phyloP scores from a whole-genome alignment of 1,284 basidiomycete genomes.

The Boletus semigastroideus region DNA sequence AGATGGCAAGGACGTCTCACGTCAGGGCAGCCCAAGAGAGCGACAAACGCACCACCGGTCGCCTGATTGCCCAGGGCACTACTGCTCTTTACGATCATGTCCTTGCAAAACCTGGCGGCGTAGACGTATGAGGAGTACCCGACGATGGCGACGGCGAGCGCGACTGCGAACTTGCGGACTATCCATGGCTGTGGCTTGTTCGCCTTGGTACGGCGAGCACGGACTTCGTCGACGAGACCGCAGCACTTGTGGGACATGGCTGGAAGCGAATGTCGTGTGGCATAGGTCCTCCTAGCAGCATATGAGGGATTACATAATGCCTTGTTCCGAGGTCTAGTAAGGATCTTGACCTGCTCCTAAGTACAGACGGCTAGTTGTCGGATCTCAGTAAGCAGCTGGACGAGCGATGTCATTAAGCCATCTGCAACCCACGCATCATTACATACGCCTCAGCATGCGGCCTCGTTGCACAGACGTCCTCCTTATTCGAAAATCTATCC shows the following conservation, averaged over 20 bases:
- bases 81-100: constrained; percentile 46
- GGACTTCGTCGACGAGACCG: constrained; percentile 27
- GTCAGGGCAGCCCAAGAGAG: background rate
- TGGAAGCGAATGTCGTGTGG: constrained; percentile 9
- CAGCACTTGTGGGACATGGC: constrained; percentile 19
- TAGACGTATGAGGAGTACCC: constrained; percentile 58
- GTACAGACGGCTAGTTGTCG: too few relatives aligned
- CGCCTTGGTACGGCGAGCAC: constrained; percentile 5
- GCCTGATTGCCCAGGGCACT: constrained; percentile 41
- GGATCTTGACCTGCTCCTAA: too few relatives aligned
- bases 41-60: constrained; percentile 48
- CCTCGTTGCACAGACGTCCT: constrained; percentile 37
- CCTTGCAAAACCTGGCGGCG: constrained; percentile 56
- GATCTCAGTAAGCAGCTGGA: background rate
- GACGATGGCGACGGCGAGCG: constrained; percentile 40
- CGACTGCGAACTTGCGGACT: constrained; percentile 48
- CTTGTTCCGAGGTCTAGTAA: too few relatives aligned
- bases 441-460: constrained; percentile 39
- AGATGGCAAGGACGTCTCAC: constrained; percentile 1
- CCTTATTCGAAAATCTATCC: constrained; percentile 40
- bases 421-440: constrained; percentile 32
- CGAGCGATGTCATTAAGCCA: constrained; percentile 19
- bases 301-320: constrained; percentile 23
- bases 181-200: constrained; percentile 47
- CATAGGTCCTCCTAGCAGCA: background rate